Evolutionary conservation across 2,329 filamentous ascomycete genomes (phyloP).

Genomic region (Verticillium dahliae): DNA sequence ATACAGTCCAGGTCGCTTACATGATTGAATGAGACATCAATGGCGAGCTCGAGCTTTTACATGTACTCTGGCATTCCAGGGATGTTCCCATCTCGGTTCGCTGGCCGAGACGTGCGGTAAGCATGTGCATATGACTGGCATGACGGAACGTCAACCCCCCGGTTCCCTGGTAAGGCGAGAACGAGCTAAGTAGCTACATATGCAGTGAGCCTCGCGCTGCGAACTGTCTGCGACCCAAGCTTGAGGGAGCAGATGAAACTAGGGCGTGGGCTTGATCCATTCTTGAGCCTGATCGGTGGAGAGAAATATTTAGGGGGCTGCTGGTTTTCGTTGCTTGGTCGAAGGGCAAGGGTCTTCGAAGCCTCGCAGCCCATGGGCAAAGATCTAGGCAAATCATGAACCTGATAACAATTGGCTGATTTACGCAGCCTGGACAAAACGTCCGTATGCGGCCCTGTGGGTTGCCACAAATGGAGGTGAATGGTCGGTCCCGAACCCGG

Average conservation of each 20-base stretch:
- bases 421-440: not conserved
- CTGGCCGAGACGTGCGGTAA: not conserved
- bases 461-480: not conserved
- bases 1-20: not conserved
- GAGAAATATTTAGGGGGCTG: not conserved
- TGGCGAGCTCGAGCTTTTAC: not conserved
- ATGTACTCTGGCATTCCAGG: not conserved
- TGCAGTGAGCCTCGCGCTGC: not conserved
- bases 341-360: not conserved
- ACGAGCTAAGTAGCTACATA: not conserved
- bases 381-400: not conserved
- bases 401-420: not conserved
- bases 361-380: not conserved
- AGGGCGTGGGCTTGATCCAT: not conserved
- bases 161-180: not conserved
- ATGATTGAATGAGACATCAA: not conserved
- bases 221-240: not conserved
- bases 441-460: not conserved
- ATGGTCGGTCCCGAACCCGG: not conserved
- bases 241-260: not conserved
- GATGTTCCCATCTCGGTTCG: not conserved
- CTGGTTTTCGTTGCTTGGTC: not conserved
- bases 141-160: not conserved
- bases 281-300: too few species aligned
- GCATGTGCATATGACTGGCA: not conserved